Base-by-base conservation (phyloP, 345 rosid genomes). In the Isatis tinctoria region DNA sequence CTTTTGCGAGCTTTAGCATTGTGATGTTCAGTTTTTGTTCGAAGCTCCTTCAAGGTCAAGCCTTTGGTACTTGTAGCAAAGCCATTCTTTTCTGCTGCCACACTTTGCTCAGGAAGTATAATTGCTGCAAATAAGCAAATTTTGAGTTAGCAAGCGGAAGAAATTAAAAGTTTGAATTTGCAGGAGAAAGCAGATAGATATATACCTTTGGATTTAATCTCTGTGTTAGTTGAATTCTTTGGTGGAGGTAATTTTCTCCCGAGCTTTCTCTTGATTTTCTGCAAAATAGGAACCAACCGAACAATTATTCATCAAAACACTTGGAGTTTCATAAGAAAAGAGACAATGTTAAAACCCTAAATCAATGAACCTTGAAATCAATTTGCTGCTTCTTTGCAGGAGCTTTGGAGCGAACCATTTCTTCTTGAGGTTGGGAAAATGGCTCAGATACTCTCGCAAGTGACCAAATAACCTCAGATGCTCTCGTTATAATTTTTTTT, bases 241-340 rank as follows among this genome's bases (percentile, higher is more conserved):
- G 95, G 85, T 4, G 95, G 98, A 12, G 97, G 96, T 83, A 94
- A 77, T 53, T 86, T 94, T 78, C 90, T 81, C 12, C 97, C 95
- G 0, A 94, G 83, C 88, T 94, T 91, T 37, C 98, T 80, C 82
- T 89, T 91, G 40, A 93, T 88, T 93, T 93, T 93, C 97, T 91
- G 80, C 77, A 40, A 49, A 33, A 27, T 32, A 44, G 2, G 32
- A 20, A 18, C 8, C 8, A 5, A 6, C 7, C 1, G n/a, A n/a
- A n/a, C n/a, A n/a, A n/a, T n/a, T n/a, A n/a, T n/a, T n/a, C n/a
- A n/a, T n/a, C n/a, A n/a, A n/a, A n/a, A n/a, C n/a, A n/a, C n/a
- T n/a, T n/a, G 8, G 6, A 32, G 8, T 5, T 32, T 6, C 36
- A 32, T 32, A 32, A 32, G 36, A 57, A 41, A 2, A 33, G 10